These are phyloP conservation scores for Phytophthora brassicae DNA, from an alignment of 352 stramenopile genomes.

Conservation along the genomic window DNA sequence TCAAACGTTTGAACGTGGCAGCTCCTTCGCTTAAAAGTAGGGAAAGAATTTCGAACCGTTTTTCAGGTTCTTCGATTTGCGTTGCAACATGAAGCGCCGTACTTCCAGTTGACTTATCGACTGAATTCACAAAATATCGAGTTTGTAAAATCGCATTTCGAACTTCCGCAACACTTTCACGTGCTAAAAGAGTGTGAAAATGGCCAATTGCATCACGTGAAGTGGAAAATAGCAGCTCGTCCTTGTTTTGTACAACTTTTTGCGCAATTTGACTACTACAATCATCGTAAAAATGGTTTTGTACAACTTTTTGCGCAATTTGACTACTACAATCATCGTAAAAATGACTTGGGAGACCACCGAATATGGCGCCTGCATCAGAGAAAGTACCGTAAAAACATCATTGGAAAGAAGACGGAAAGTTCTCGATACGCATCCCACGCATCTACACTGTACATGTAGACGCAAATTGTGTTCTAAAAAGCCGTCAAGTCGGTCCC, in stretches of 20 bases:
- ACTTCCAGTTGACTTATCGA: slow-evolving; percentile 55
- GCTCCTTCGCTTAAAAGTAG: slow-evolving; percentile 66
- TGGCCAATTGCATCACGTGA: slow-evolving; percentile 34
- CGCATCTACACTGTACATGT: too few relatives aligned
- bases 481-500: slow-evolving; percentile 59
- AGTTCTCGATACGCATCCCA: slow-evolving; percentile 65
- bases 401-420: slow-evolving; percentile 51
- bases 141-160: slow-evolving; percentile 49
- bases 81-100: slow-evolving; percentile 56
- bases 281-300: slow-evolving; percentile 13
- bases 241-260: slow-evolving; percentile 10
- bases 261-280: too few relatives aligned
- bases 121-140: slow-evolving; percentile 55
- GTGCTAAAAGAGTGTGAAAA: slow-evolving; percentile 47
- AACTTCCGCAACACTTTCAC: slow-evolving; percentile 58
- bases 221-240: slow-evolving; percentile 14
- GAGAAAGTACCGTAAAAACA: slow-evolving; percentile 69
- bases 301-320: too few relatives aligned
- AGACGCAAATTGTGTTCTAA: slow-evolving; percentile 57
- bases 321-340: slow-evolving; percentile 11
- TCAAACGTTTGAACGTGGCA: slow-evolving; percentile 38
- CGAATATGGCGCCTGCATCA: slow-evolving; percentile 59
- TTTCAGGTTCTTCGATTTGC: slow-evolving; percentile 51
- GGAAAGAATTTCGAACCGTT: slow-evolving; percentile 44
- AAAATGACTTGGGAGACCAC: slow-evolving; percentile 35